phyloP scores from a whole-genome alignment of 2,329 filamentous ascomycete genomes.

The Elsinoe arachidis region DNA sequence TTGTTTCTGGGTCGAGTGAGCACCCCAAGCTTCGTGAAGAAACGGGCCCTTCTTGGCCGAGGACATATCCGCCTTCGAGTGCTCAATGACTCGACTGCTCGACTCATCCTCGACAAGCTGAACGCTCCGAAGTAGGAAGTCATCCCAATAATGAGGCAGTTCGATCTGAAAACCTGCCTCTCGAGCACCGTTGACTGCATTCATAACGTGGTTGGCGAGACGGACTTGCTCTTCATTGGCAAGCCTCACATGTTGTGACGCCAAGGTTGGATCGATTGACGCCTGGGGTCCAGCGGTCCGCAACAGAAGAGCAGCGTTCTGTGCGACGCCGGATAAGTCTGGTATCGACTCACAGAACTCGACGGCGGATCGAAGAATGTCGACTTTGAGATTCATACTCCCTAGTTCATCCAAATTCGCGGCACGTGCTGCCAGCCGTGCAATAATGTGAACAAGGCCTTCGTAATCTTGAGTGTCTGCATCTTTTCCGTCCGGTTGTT shows the following conservation, averaged over 20 bases:
- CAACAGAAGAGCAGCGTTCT: conserved; percentile 75
- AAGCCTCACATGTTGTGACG: conserved; percentile 53
- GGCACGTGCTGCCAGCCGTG: background rate
- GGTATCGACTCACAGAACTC: conserved; percentile 90
- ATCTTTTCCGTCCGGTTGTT: background rate
- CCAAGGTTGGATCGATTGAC: conserved; percentile 21
- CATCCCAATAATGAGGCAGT: conserved; percentile 89
- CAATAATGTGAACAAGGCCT: background rate
- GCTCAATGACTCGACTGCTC: conserved; percentile 50
- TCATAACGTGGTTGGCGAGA: conserved; percentile 74
- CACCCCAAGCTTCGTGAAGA: conserved; percentile 88
- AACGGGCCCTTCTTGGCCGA: conserved; percentile 57
- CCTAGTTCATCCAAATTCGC: conserved; percentile 49
- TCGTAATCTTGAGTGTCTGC: background rate
- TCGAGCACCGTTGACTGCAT: conserved; percentile 69
- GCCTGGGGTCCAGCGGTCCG: conserved; percentile 62
- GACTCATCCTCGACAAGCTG: conserved; percentile 46
- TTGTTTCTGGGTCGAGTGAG: conserved; percentile 47
- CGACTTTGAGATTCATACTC: conserved; percentile 69
- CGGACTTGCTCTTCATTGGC: conserved; percentile 75
- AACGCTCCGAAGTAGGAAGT: conserved; percentile 77
- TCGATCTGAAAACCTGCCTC: conserved; percentile 63
- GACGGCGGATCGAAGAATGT: conserved; percentile 81
- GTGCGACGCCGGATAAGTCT: conserved; percentile 82
- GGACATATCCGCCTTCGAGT: conserved; percentile 18